Conservation (phyloP, 1,284 basidiomycete genomes). For the Trichosporon inkin region DNA sequence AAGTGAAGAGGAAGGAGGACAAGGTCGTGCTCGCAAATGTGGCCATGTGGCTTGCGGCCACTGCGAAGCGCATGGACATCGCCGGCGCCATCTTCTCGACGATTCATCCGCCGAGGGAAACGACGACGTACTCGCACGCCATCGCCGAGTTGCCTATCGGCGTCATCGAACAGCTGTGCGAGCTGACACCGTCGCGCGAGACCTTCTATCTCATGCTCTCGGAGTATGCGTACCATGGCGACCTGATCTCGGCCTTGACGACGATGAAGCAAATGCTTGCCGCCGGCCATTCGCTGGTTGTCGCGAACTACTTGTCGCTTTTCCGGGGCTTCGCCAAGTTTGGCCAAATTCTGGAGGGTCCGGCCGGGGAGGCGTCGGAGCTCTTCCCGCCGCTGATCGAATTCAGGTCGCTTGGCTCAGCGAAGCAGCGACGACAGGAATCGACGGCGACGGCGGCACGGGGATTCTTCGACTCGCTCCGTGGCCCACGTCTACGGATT, state of each 20-base stretch:
- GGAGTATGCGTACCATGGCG: conserved; percentile 63
- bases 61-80: conserved; percentile 57
- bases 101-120: neutral
- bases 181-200: conserved; percentile 57
- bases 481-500: neutral
- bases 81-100: conserved; percentile 59
- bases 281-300: conserved; percentile 25
- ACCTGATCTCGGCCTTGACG: conserved; percentile 59
- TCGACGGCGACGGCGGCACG: neutral
- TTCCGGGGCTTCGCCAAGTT: conserved; percentile 70
- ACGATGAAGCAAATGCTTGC: conserved; percentile 69
- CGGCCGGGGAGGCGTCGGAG: conserved; percentile 14
- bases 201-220: conserved; percentile 70
- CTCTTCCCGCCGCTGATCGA: conserved; percentile 14
- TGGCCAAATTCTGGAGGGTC: conserved; percentile 25
- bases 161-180: conserved; percentile 12
- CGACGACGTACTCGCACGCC: neutral
- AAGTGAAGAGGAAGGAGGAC: conserved; percentile 2
- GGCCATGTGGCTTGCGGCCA: conserved; percentile 50
- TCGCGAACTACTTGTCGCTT: conserved; percentile 59
- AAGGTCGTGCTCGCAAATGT: conserved; percentile 48
- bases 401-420: neutral
- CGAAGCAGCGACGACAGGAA: neutral
- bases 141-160: conserved; percentile 13
- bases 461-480: conserved; percentile 12